Base-by-base conservation (phyloP, 1,284 basidiomycete species). In the Omphalotus olearius region DNA sequence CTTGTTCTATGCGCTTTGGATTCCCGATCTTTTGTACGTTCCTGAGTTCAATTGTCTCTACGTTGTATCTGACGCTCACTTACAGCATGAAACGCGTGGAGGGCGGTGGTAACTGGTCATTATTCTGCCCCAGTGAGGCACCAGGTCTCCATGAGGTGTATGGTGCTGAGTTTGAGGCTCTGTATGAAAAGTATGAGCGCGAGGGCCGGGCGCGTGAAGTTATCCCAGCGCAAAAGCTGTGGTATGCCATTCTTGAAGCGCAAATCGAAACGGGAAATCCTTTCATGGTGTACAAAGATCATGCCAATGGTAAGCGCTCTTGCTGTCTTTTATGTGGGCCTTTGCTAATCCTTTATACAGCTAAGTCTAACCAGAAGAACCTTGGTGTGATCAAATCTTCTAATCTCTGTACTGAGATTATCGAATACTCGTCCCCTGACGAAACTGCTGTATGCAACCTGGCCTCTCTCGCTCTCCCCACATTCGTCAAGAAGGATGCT, bases 311-410 rank as follows among this genome's bases (percentile, higher is more conserved):
- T 90, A 60, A 55, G 85, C 69, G 23, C 13, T 49, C 28, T 44
- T 45, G 46, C 26, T 25, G 4, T 17, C 46, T 51, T 1, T 44
- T 49, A 28, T 20, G 46, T 17, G 35, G 49, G 52, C 17, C 47
- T 38, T 38, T 2, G 42, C 6, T 25, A 37, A 25, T n/a, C 28
- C 37, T 50, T 3, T 59, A 38, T 51, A 4, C 58, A 93, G 88
- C 78, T 61, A 98, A 98, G 72, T 96, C 93, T 33, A 99, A 99
- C 75, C 97, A 99, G 73, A 88, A 96, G 76, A 98, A 99, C 71
- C 81, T 99, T 37, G 97, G 97, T 45, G 96, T 93, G n/a, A 99
- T 99, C 87, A 98, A 98, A 78, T 96, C 93, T 4, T 98, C 95
- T 54, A 99, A 99, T 71, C 76, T 99, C 40, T 99, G 97, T 76